Evolutionary conservation across 805 yeast species (phyloP), one percentile per base, ranked within the genome.

Genomic region (Metschnikowia orientalis): DNA sequence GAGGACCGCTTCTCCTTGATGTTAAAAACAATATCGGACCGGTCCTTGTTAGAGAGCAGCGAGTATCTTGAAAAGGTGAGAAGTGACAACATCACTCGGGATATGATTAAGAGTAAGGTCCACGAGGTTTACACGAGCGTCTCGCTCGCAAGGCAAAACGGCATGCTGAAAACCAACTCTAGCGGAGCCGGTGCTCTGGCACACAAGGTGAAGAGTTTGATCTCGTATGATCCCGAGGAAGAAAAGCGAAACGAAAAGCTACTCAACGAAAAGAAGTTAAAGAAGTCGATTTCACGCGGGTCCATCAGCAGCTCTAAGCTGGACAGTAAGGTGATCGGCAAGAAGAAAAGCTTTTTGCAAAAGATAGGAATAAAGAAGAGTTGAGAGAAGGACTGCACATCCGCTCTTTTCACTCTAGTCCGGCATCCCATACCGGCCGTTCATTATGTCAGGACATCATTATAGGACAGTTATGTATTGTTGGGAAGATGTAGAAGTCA

Each of bases 161-260:
- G 26, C 9, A 28, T 35, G 8, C 34, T 30, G 32, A 33, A 34
- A 23, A 33, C 37, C 7, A 22, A 24, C 14, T 43, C 48, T 6
- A 38, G 29, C 13, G 41, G 45, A 2, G 23, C 39, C 3, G 13
- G 35, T 4, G 45, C 44, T 26, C 47, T 41, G 23, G 61, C 62
- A 11, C 64, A 65, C 50, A 63, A 62, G 40, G 70, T 66, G n/a
- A 61, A 61, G 37, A 57, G 65, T 16, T 46, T 66, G 36, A 56
- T 66, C 18, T 60, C 61, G 22, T 53, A 58, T 40, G 50, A 51
- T 26, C 63, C 58, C 19, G 62, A 52, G 6, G 61, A 55, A 16
- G 63, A 60, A 38, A 45, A 46, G 40, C 45, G 36, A 30, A 41
- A 46, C 35, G 45, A 36, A 26, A 30, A 28, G 32, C 37, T 39